Conservation (phyloP, 441 rosid species). For the Brassica hybrid region DNA sequence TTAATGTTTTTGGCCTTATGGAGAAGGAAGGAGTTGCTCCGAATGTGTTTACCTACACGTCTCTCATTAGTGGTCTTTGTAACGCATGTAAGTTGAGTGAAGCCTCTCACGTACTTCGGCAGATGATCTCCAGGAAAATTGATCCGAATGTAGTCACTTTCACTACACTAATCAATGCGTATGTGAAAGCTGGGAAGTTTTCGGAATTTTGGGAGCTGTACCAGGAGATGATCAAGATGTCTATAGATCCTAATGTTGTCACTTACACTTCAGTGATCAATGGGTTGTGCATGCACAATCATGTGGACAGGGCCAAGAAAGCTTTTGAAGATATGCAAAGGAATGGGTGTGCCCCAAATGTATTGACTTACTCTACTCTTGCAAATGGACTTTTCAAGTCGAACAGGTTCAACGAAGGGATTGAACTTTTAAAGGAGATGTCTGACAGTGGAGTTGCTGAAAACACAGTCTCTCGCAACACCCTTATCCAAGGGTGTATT, state of each 20-base stretch:
- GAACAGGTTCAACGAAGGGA: constrained; percentile 16
- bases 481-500: constrained; percentile 30
- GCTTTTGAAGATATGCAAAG: not conserved
- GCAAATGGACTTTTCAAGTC: constrained; percentile 37
- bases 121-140: constrained; percentile 22
- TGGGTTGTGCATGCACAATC: constrained; percentile 14
- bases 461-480: constrained; percentile 32
- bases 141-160: constrained; percentile 33
- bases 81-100: constrained; percentile 14
- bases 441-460: constrained; percentile 2
- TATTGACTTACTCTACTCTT: constrained; percentile 39
- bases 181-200: constrained; percentile 4
- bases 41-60: constrained; percentile 36
- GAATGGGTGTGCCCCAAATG: constrained; percentile 34
- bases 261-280: constrained; percentile 39
- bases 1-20: constrained; percentile 8
- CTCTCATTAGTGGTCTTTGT: constrained; percentile 38
- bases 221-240: constrained; percentile 28
- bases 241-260: constrained; percentile 29
- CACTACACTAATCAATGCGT: constrained; percentile 34
- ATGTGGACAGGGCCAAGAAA: constrained; percentile 22
- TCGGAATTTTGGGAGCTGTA: not conserved
- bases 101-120: not conserved
- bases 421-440: constrained; percentile 14
- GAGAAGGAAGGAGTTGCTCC: constrained; percentile 12